Percentiles rank a stretch among this genome's conserved stretches.
These are phyloP conservation scores for Amanita muscaria DNA, from an alignment of 768 basidiomycete genomes.

Conservation along the genomic window DNA sequence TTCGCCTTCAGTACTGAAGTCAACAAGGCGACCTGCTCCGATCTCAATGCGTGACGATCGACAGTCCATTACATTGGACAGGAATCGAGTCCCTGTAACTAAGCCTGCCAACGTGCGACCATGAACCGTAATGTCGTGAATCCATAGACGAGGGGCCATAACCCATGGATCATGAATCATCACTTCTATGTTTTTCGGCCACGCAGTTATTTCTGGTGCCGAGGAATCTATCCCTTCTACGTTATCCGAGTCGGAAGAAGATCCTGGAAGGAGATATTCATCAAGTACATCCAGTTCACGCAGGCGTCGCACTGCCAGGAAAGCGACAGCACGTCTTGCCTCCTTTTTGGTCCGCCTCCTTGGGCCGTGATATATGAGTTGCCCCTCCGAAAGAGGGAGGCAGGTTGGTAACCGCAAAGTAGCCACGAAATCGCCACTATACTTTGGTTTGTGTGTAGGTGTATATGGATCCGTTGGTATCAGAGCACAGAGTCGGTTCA, in stretches of 20 bases:
- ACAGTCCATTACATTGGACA: conserved; percentile 34
- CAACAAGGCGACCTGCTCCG: conserved; percentile 24
- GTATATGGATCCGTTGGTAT: conserved; percentile 71
- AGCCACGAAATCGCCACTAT: conserved; percentile 47
- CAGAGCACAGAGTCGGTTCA: conserved; percentile 70
- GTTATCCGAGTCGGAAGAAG: conserved; percentile 29
- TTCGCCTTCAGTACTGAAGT: conserved; percentile 35
- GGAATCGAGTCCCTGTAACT: conserved; percentile 55
- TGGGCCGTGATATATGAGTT: conserved; percentile 54
- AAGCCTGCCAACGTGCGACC: conserved; percentile 48
- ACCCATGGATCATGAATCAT: conserved; percentile 61
- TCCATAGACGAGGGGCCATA: conserved; percentile 45
- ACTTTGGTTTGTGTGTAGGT: conserved; percentile 48
- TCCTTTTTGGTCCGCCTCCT: conserved; percentile 60
- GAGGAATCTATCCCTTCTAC: conserved; percentile 45
- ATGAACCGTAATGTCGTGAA: conserved; percentile 52
- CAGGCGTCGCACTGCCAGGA: conserved; percentile 63
- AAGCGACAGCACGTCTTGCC: conserved; percentile 78
- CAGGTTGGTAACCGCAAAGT: conserved; percentile 59
- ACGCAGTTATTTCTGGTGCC: conserved; percentile 31
- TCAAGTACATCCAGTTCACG: conserved; percentile 71
- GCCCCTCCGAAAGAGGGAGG: conserved; percentile 47
- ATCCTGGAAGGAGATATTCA: conserved; percentile 70
- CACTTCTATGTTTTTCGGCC: conserved; percentile 52
- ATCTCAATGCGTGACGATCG: conserved; percentile 26